Percentiles rank a stretch among this genome's conserved stretches.
Conservation (phyloP, 2,329 filamentous ascomycete species). For the Trichophyton rubrum region DNA sequence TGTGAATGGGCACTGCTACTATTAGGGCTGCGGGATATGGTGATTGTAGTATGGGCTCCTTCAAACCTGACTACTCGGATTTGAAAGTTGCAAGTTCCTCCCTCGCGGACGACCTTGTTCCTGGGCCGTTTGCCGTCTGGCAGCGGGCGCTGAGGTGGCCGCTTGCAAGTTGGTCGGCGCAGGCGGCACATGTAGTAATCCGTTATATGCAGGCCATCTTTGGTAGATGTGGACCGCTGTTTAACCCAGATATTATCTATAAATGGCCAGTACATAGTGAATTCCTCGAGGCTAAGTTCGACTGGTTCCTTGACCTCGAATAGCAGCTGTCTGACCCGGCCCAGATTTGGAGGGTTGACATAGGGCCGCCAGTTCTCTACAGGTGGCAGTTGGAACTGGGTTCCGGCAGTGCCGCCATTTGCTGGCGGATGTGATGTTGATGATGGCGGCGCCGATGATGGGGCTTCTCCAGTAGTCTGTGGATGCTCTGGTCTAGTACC, state of each 20-base stretch:
- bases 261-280: conserved; percentile 37
- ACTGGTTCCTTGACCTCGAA: conserved; percentile 37
- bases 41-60: conserved; percentile 33
- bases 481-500: neutral
- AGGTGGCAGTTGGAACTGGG: neutral
- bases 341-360: conserved; percentile 33
- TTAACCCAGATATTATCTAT: conserved; percentile 42
- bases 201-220: conserved; percentile 31
- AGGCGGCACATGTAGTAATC: conserved; percentile 39
- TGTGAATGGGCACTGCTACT: conserved; percentile 33
- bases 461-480: neutral
- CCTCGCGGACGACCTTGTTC: conserved; percentile 34
- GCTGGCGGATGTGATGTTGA: neutral
- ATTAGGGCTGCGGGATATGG: conserved; percentile 31
- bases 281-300: conserved; percentile 35
- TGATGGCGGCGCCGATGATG: neutral
- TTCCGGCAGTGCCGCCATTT: neutral
- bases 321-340: conserved; percentile 31
- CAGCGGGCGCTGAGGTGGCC: conserved; percentile 28
- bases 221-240: conserved; percentile 31
- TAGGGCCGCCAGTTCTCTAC: conserved; percentile 12
- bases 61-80: conserved; percentile 37
- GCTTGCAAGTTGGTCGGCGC: conserved; percentile 29
- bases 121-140: conserved; percentile 36
- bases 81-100: conserved; percentile 36